A percentile compares a stretch with the other conserved stretches of the same genome.
phyloP scores from a whole-genome alignment of 2,329 filamentous ascomycete genomes.

The Claviceps lovelessii region DNA sequence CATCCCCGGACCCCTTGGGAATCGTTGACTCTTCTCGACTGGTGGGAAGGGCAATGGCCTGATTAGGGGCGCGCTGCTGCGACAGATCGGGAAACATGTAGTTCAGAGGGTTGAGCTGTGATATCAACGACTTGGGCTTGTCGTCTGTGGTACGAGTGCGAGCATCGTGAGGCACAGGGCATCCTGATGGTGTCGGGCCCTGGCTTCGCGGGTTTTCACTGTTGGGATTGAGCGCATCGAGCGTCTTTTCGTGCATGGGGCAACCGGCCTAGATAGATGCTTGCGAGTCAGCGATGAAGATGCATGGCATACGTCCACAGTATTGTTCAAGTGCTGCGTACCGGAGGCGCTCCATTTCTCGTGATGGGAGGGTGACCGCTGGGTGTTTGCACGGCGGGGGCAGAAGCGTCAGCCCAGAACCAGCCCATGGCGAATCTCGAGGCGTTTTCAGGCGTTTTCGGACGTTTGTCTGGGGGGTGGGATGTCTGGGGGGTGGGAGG shows the following conservation, averaged over 20 bases:
- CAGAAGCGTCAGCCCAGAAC: constrained; percentile 44
- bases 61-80: constrained; percentile 60
- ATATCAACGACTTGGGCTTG: constrained; percentile 33
- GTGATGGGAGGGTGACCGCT: constrained; percentile 18
- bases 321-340: constrained; percentile 8
- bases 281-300: not conserved
- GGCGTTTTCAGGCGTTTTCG: not conserved
- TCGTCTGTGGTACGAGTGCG: constrained; percentile 13
- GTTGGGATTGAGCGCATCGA: constrained; percentile 29
- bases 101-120: constrained; percentile 59
- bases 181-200: constrained; percentile 21
- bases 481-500: too few species aligned
- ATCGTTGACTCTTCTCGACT: constrained; percentile 78
- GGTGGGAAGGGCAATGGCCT: constrained; percentile 61
- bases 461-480: too few species aligned
- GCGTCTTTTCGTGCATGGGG: constrained; percentile 42
- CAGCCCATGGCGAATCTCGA: constrained; percentile 35
- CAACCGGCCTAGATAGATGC: constrained; percentile 30
- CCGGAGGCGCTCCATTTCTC: constrained; percentile 19
- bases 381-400: constrained; percentile 20
- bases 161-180: constrained; percentile 31
- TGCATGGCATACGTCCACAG: not conserved
- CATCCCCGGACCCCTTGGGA: constrained; percentile 63
- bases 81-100: constrained; percentile 88
- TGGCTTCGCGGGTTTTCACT: constrained; percentile 12